Base-by-base conservation (phyloP, 108 stramenopile genomes). In the Fragilariopsis cylindrus region DNA sequence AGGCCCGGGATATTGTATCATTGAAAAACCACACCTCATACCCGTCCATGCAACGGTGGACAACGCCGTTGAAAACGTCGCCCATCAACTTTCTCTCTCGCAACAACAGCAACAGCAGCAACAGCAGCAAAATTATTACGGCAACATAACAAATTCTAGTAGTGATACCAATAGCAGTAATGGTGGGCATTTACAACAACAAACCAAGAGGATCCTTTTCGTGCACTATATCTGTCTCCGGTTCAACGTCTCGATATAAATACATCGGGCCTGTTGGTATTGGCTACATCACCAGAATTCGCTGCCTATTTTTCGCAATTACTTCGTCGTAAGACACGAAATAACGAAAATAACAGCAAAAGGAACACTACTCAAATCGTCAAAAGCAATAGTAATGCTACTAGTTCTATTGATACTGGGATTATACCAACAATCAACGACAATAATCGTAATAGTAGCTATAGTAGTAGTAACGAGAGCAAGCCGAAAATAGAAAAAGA, bases 11-110 rank as follows among this genome's bases (percentile, higher is more conserved):
- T 48, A 89, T 86, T 69, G 64, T 48, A 76, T 93, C 54, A 85
- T 96, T 47, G 66, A 92, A 80, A 96, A 96, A 64, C 92, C 95
- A 11, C 65, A 86, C 3, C 66, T 76, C 40, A 74, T 96, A 16
- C 95, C 95, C 6, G 92, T 93, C 2, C 95, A 96, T 74, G 64
- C 84, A 5, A 91, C 90, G 13, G 92, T 96, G 18, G 95, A 96
- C 71, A 96, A 96, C 75, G 12, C 44, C 43, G 42, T 88, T 46
- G 95, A 96, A 69, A 96, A 93, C 80, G 90, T 94, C 7, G 85
- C 73, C 19, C 53, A 65, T 53, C 73, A 75, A 57, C 48, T 68
- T 11, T 9, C 15, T 5, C 39, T 56, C 6, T 39, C 53, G 52
- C 47, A 40, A 30, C 56, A 72, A 62, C 49, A 44, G 46, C 11